A percentile compares a stretch with the other conserved stretches of the same genome.
Conservation (phyloP, 495 filamentous ascomycete genomes). For the Hypoxylon rickii region DNA sequence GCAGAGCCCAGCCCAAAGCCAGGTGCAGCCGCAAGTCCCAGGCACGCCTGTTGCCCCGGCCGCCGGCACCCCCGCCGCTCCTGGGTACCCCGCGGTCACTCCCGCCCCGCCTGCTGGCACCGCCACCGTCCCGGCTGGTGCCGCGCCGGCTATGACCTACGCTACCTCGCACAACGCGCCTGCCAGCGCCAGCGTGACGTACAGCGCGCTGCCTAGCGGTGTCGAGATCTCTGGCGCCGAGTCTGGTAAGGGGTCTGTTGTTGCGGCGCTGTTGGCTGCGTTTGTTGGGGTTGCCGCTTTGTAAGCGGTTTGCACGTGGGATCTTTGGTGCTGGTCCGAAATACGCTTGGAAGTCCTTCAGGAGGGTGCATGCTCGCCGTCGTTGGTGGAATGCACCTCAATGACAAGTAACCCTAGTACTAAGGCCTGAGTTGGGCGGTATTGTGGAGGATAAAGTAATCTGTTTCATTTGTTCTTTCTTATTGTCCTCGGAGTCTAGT, state of each 20-base stretch:
- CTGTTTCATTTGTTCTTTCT: too few relatives aligned
- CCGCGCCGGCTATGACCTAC: conserved; percentile 5
- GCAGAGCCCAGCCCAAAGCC: too few relatives aligned
- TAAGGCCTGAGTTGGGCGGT: too few relatives aligned
- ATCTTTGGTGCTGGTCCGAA: too few relatives aligned
- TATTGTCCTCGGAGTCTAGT: too few relatives aligned
- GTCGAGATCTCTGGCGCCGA: conserved; percentile 17
- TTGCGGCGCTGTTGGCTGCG: conserved; percentile 7
- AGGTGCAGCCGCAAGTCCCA: too few relatives aligned
- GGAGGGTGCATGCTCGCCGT: too few relatives aligned
- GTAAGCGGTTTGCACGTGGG: background rate
- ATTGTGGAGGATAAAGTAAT: too few relatives aligned
- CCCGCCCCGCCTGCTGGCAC: background rate
- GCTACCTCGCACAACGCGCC: background rate
- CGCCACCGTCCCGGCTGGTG: background rate
- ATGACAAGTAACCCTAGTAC: too few relatives aligned
- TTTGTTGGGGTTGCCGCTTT: conserved; percentile 12
- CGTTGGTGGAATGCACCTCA: too few relatives aligned
- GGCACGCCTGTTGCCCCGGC: background rate
- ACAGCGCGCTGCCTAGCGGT: background rate
- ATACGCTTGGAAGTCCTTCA: too few relatives aligned
- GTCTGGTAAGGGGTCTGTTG: background rate
- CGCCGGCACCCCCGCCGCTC: background rate
- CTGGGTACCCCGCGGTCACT: background rate
- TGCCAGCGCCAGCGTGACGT: conserved; percentile 4